Evolutionary conservation across 805 yeast species (phyloP).

Genomic region (Blastobotrys mokoenaii): DNA sequence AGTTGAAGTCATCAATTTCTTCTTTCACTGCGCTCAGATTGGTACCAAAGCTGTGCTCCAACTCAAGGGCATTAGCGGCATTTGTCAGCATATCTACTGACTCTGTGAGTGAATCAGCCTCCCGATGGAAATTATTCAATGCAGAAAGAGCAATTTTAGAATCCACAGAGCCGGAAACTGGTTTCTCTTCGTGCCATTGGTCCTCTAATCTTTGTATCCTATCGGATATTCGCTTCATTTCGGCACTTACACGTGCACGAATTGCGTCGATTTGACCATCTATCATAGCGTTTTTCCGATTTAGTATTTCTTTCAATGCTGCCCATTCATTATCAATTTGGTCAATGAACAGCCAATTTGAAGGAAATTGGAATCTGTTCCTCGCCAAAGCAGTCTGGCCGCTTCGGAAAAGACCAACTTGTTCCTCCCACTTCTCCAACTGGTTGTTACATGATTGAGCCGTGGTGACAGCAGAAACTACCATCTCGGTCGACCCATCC

Average conservation of each 20-base stretch:
- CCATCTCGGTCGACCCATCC: constrained; percentile 31
- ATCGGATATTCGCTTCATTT: constrained; percentile 31
- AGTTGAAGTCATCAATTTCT: constrained; percentile 48
- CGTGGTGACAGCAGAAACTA: constrained; percentile 32
- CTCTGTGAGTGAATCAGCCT: constrained; percentile 7
- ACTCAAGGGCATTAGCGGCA: constrained; percentile 31
- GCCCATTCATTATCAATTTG: constrained; percentile 47
- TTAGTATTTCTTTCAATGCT: constrained; percentile 34
- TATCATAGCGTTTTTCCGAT: constrained; percentile 31
- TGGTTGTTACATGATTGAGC: constrained; percentile 30
- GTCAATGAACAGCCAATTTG: constrained; percentile 52
- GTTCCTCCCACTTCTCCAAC: constrained; percentile 19
- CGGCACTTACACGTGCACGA: constrained; percentile 34
- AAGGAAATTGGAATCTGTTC: constrained; percentile 40
- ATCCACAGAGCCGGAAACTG: constrained; percentile 23
- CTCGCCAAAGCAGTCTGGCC: constrained; percentile 38
- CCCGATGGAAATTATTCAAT: constrained; percentile 24
- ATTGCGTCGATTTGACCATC: constrained; percentile 37
- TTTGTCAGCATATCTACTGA: constrained; percentile 20
- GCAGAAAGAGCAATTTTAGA: constrained; percentile 21
- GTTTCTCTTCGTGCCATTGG: constrained; percentile 40
- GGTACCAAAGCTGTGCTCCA: constrained; percentile 25
- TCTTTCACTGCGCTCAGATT: constrained; percentile 30
- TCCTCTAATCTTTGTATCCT: constrained; percentile 25
- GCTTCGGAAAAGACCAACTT: constrained; percentile 19